Conservation (phyloP, 2,329 filamentous ascomycete genomes). For the Cladobotryum mycophilum region DNA sequence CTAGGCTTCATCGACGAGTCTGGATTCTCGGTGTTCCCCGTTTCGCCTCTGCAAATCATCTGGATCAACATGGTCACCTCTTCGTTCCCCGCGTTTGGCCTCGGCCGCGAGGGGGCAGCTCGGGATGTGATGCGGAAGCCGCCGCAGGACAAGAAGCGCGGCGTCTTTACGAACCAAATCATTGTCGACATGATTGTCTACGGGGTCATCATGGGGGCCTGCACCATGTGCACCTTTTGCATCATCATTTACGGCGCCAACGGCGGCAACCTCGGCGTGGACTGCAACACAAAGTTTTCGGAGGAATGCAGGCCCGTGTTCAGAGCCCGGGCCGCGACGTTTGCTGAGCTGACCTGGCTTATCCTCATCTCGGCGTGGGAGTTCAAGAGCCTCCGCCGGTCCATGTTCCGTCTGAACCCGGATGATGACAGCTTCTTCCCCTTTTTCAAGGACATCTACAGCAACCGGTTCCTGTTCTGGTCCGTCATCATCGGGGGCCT, state of each 20-base stretch:
- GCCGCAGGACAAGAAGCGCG: constrained; percentile 61
- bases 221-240: constrained; percentile 60
- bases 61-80: constrained; percentile 96
- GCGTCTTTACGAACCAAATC: constrained; percentile 73
- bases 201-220: constrained; percentile 68
- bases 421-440: constrained; percentile 44
- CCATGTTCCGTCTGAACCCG: constrained; percentile 61
- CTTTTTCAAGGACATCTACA: constrained; percentile 57
- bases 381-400: constrained; percentile 66
- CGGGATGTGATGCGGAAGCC: constrained; percentile 74
- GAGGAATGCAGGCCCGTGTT: constrained; percentile 55
- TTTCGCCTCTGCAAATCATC: constrained; percentile 79
- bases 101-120: constrained; percentile 71
- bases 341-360: constrained; percentile 67
- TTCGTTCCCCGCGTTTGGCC: constrained; percentile 78
- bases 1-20: constrained; percentile 70
- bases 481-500: constrained; percentile 54
- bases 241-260: constrained; percentile 56
- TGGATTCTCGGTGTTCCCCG: constrained; percentile 74
- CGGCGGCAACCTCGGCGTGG: constrained; percentile 46
- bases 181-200: constrained; percentile 75
- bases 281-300: constrained; percentile 58
- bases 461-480: constrained; percentile 66
- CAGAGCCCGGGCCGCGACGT: constrained; percentile 64
- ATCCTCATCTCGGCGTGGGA: constrained; percentile 73